Conservation (phyloP, 768 basidiomycete genomes). For the Terana coerulea region DNA sequence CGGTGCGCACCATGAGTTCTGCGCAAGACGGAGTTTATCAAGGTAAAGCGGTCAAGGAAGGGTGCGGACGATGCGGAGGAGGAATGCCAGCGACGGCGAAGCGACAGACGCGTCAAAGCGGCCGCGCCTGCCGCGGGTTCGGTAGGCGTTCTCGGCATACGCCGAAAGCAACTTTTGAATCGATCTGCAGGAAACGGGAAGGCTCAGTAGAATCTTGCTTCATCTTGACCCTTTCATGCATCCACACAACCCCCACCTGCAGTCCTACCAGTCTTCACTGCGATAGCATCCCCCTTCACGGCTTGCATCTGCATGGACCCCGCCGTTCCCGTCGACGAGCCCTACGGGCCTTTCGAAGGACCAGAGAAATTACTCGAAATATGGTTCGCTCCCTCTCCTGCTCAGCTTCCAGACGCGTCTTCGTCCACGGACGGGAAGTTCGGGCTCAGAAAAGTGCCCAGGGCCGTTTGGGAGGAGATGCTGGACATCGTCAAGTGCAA, state of each 20-base stretch:
- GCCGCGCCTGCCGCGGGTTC: background rate
- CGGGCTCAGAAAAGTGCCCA: conserved; percentile 76
- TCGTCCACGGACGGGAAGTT: conserved; percentile 38
- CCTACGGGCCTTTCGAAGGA: conserved; percentile 62
- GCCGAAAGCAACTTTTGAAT: conserved; percentile 12
- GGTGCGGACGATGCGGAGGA: background rate
- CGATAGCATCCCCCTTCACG: conserved; percentile 20
- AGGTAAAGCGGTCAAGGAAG: background rate
- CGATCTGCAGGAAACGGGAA: conserved; percentile 11
- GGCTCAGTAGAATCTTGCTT: conserved; percentile 6
- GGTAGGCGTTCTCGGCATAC: conserved; percentile 1
- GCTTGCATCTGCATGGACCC: conserved; percentile 8
- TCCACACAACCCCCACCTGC: conserved; percentile 17
- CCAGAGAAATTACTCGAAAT: conserved; percentile 95
- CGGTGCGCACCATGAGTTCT: conserved; percentile 22
- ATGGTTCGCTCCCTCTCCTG: conserved; percentile 87
- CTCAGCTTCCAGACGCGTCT: conserved; percentile 47
- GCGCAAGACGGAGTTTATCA: background rate
- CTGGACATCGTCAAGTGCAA: conserved; percentile 95
- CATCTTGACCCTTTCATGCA: conserved; percentile 22
- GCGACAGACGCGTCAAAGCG: conserved; percentile 1
- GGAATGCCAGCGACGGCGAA: background rate
- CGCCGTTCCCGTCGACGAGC: conserved; percentile 7
- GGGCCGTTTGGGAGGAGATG: conserved; percentile 92
- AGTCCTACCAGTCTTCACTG: conserved; percentile 18